Conservation (phyloP, 805 yeast genomes). For the Wickerhamiella australiensis region DNA sequence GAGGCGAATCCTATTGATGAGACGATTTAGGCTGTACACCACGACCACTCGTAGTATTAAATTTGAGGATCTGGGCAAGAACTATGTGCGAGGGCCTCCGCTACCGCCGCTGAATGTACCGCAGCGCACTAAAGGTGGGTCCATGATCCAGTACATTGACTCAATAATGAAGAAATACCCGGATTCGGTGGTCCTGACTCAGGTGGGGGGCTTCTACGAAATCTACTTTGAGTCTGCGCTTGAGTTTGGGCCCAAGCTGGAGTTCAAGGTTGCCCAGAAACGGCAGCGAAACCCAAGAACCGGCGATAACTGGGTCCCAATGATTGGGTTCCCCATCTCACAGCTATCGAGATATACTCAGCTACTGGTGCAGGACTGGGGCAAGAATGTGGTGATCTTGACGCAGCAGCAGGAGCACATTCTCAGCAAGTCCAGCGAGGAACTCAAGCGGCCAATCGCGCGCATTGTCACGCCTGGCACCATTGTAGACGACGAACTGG, state of each 20-base stretch:
- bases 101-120: background rate
- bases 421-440: constrained; percentile 26
- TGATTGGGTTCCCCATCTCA: constrained; percentile 83
- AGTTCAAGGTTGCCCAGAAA: constrained; percentile 52
- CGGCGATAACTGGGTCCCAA: constrained; percentile 28
- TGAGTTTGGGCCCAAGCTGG: constrained; percentile 54
- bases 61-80: background rate
- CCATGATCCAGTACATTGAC: constrained; percentile 18
- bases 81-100: background rate
- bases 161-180: constrained; percentile 35
- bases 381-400: constrained; percentile 67
- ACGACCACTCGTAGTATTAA: background rate
- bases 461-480: constrained; percentile 90
- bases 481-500: constrained; percentile 71
- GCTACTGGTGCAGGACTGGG: constrained; percentile 56
- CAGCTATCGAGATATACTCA: constrained; percentile 64
- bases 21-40: too few species aligned
- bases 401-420: constrained; percentile 35
- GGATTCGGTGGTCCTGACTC: constrained; percentile 39
- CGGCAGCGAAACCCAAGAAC: constrained; percentile 27
- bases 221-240: constrained; percentile 83
- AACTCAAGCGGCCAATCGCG: constrained; percentile 47
- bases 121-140: background rate
- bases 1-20: too few species aligned
- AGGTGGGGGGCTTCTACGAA: constrained; percentile 28